Base-by-base conservation (phyloP, 2,329 filamentous ascomycete genomes). In the Botrytis medusae region DNA sequence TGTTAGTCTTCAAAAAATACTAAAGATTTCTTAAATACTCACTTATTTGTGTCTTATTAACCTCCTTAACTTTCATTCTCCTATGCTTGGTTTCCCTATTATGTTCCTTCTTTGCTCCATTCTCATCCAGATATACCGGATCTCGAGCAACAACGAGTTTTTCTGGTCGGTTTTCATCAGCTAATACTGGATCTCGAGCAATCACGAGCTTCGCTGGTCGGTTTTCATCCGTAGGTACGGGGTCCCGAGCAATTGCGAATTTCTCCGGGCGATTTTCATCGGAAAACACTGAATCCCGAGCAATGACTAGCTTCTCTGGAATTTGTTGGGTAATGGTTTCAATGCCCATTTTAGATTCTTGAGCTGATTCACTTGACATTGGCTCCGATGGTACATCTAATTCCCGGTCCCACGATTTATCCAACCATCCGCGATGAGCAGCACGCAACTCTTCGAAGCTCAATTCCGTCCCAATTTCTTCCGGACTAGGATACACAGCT, bases 391-490 rank as follows among this genome's bases (percentile, higher is more conserved):
- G 51, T 46, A 64, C 29, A 34, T 73, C 54, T 10, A 63, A 74
- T 61, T 82, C 80, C 42, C 76, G 74, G 40, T 86, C 84, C 89
- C 89, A 92, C 29, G 84, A 83, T 63, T 85, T 85, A 75, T 88
- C 84, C 48, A 92, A 83, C 85, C 90, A 91, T 0, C 95, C 95
- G 73, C 93, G 88, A 77, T 89, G 89, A 60, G 87, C 87, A 44
- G 95, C 95, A 83, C 94, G 90, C 34, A 99, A 84, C 83, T 99
- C 96, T 81, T 99, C 96, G 80, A 98, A 97, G 79, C 93, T 95
- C 75, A 93, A 87, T 82, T 98, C 95, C 46, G 90, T 90, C 4
- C 89, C 89, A 1, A 90, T 87, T 74, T 92, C 88, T 63, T 91
- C 88, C 34, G 89, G 88, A 57, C 91, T 91, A 14, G 94, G 95